phyloP scores from a whole-genome alignment of 176 grass and related monocot species.

The Urochloa ruziziensis region DNA sequence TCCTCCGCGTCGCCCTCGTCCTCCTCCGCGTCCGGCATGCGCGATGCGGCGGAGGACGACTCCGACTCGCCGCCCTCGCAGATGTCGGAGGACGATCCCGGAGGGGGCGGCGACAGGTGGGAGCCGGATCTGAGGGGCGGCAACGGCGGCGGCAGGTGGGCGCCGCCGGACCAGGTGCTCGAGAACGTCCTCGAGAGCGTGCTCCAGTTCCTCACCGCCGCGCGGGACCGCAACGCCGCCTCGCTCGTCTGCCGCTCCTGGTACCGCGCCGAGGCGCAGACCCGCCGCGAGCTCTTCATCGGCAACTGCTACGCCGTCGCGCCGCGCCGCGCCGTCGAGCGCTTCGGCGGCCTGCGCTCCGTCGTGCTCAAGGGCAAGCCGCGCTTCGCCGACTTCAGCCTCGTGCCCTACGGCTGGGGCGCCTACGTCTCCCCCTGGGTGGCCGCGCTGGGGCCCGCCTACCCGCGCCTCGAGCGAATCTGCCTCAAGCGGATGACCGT shows the following conservation, averaged over 20 bases:
- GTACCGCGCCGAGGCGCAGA: constrained; percentile 86
- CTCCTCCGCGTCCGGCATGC: constrained; percentile 42
- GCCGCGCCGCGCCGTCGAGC: constrained; percentile 56
- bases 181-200: constrained; percentile 94
- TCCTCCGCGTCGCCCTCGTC: neutral
- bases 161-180: constrained; percentile 84
- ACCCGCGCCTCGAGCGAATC: constrained; percentile 73
- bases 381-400: constrained; percentile 85
- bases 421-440: constrained; percentile 70
- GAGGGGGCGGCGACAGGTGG: constrained; percentile 38
- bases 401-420: constrained; percentile 77
- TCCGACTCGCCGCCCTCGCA: constrained; percentile 54
- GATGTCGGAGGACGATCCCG: constrained; percentile 75
- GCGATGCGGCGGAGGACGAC: constrained; percentile 47
- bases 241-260: constrained; percentile 87
- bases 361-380: constrained; percentile 94
- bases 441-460: constrained; percentile 41
- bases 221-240: constrained; percentile 77
- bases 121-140: constrained; percentile 62
- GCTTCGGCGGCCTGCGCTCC: constrained; percentile 62
- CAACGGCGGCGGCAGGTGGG: constrained; percentile 26
- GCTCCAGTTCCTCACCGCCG: constrained; percentile 70
- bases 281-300: constrained; percentile 81
- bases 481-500: constrained; percentile 95
- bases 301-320: constrained; percentile 97